A percentile compares a stretch with the other conserved stretches of the same genome.
These are phyloP conservation scores for Lepiota venenata DNA, from an alignment of 768 basidiomycete species.

Conservation along the genomic window DNA sequence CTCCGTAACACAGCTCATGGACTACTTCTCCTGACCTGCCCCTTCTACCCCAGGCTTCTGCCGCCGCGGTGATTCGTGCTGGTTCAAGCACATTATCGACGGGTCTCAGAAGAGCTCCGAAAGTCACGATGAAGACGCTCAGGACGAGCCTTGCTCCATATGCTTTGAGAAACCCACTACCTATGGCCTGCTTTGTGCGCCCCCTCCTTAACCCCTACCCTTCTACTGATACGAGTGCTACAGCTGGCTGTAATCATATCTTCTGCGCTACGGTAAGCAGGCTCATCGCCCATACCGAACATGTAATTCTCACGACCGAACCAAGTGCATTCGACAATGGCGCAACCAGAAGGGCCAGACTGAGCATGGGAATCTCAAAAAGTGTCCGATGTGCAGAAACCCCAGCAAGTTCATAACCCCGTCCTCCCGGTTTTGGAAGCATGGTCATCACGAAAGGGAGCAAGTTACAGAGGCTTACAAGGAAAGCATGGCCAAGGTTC, in stretches of 20 bases:
- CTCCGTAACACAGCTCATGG: neutral
- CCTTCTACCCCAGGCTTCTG: slow-evolving; percentile 54
- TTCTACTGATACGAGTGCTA: neutral
- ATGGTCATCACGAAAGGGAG: slow-evolving; percentile 50
- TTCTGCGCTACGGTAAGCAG: slow-evolving; percentile 66
- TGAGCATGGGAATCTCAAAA: slow-evolving; percentile 61
- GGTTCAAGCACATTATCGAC: slow-evolving; percentile 60
- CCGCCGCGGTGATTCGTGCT: slow-evolving; percentile 64
- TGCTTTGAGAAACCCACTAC: slow-evolving; percentile 71
- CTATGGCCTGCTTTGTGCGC: slow-evolving; percentile 66
- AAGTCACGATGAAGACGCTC: slow-evolving; percentile 33
- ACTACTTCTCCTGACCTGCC: neutral
- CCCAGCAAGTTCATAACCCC: slow-evolving; percentile 69
- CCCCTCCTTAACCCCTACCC: neutral
- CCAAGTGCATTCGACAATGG: slow-evolving; percentile 79
- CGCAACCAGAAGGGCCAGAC: slow-evolving; percentile 56
- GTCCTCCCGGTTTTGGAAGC: slow-evolving; percentile 63
- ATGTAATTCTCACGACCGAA: slow-evolving; percentile 4
- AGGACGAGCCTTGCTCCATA: slow-evolving; percentile 54
- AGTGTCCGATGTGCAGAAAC: slow-evolving; percentile 75
- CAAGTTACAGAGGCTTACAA: slow-evolving; percentile 56
- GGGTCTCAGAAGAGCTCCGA: slow-evolving; percentile 16
- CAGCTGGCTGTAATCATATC: slow-evolving; percentile 73
- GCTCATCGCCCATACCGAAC: neutral
- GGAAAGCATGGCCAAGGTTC: slow-evolving; percentile 66